Percentiles rank a stretch among this genome's conserved stretches.
phyloP scores from a whole-genome alignment of 2,329 filamentous ascomycete species.

The Apiospora arundinis region DNA sequence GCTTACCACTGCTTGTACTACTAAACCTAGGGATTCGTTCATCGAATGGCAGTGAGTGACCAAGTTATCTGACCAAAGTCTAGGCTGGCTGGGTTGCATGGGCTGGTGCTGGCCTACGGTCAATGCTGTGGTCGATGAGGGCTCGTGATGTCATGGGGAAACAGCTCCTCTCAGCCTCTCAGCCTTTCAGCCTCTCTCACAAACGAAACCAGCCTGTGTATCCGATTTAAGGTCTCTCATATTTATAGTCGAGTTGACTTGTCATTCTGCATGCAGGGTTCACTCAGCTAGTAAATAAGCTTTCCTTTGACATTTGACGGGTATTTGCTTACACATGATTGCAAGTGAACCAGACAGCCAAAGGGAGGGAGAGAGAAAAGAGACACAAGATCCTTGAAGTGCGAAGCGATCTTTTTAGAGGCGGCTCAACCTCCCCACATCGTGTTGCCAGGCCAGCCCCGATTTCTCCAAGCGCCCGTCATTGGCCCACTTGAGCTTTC shows the following conservation, averaged over 20 bases:
- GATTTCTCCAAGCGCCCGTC: neutral
- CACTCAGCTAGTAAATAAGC: neutral
- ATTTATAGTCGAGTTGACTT: neutral
- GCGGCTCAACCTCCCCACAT: neutral
- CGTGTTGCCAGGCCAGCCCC: slow-evolving; percentile 11
- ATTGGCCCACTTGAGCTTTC: neutral
- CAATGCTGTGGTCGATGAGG: neutral
- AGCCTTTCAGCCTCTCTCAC: no score
- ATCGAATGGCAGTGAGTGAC: no score
- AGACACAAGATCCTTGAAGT: neutral
- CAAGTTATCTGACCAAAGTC: neutral
- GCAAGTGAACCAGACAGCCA: no score
- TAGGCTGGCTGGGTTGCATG: neutral
- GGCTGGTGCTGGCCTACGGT: neutral
- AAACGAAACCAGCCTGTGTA: no score
- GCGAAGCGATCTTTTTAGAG: neutral
- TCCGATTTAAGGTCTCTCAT: neutral
- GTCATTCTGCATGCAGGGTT: neutral
- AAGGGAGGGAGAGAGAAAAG: neutral
- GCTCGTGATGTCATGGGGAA: neutral
- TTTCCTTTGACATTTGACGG: neutral
- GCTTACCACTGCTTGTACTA: neutral
- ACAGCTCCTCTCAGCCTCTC: neutral
- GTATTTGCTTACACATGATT: neutral
- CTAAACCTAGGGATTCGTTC: neutral